phyloP scores from a whole-genome alignment of 164 flowering plant genomes.

The Kalanchoe fedtschenkoi region DNA sequence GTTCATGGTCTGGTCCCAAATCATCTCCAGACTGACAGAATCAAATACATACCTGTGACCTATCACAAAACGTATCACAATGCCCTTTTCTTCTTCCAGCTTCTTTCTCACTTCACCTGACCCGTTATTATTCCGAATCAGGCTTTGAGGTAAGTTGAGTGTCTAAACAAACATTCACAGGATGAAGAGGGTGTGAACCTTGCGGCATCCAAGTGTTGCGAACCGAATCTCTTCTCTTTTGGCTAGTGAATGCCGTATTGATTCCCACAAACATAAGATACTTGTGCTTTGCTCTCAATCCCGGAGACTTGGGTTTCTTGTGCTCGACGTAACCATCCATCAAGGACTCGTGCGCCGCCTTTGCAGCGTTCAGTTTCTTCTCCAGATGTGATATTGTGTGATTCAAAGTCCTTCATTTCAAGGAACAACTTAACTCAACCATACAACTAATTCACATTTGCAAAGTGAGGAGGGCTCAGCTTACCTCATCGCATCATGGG shows the following conservation, averaged over 20 bases:
- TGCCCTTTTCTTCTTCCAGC: constrained; percentile 79
- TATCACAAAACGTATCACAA: constrained; percentile 73
- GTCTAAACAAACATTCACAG: not conserved
- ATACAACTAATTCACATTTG: not conserved
- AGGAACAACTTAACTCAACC: not conserved
- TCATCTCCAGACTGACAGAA: not conserved
- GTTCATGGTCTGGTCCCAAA: not conserved
- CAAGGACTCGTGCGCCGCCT: constrained; percentile 41
- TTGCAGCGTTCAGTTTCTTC: constrained; percentile 49
- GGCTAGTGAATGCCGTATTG: constrained; percentile 73
- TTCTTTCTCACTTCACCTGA: constrained; percentile 62
- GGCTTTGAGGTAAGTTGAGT: not conserved
- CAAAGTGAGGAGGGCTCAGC: constrained; percentile 3
- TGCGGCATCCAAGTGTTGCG: constrained; percentile 87
- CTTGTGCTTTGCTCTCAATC: constrained; percentile 31
- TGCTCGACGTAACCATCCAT: constrained; percentile 24
- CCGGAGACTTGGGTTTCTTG: constrained; percentile 17
- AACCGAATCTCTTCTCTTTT: constrained; percentile 74
- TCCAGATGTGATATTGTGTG: constrained; percentile 48
- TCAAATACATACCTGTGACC: constrained; percentile 54
- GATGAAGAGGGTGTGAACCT: constrained; percentile 26
- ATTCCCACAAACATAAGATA: constrained; percentile 73
- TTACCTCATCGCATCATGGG: not conserved
- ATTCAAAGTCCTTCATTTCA: constrained; percentile 40
- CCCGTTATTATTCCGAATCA: not conserved